A percentile compares a stretch with the other conserved stretches of the same genome.
Evolutionary conservation across 139 green algal genomes (phyloP).

Genomic region (Tetradesmus lagerheimii): DNA sequence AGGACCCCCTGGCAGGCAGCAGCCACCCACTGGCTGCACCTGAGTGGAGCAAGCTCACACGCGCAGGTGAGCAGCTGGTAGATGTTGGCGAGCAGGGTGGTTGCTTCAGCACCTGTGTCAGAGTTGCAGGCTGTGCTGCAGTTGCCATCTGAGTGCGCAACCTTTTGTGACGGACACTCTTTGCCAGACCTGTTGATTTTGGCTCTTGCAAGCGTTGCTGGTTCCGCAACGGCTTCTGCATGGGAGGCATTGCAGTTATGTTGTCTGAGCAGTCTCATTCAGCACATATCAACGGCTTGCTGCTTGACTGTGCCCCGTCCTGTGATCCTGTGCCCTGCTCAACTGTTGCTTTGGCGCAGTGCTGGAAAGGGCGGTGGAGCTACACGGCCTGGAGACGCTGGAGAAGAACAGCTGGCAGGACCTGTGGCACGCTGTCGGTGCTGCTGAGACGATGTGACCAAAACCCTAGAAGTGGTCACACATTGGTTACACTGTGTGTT

Average conservation of each 20-base stretch:
- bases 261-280: no score
- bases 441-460: background rate
- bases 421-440: background rate
- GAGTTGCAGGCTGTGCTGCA: no score
- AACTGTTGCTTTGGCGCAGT: background rate
- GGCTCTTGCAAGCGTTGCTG: no score
- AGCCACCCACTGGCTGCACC: background rate
- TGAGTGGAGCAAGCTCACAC: constrained; percentile 14
- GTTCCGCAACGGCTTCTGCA: no score
- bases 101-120: no score
- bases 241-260: no score
- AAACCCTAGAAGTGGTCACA: background rate
- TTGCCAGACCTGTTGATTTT: no score
- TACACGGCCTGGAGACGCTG: background rate
- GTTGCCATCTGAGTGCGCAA: no score
- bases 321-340: background rate
- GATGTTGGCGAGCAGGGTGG: no score
- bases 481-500: background rate
- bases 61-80: background rate
- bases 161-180: no score
- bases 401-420: constrained; percentile 17
- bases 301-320: background rate
- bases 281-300: no score
- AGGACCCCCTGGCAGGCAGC: background rate
- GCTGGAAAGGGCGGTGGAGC: background rate